phyloP scores from a whole-genome alignment of 73 alveolate species.

The Uronychia binucleata region DNA sequence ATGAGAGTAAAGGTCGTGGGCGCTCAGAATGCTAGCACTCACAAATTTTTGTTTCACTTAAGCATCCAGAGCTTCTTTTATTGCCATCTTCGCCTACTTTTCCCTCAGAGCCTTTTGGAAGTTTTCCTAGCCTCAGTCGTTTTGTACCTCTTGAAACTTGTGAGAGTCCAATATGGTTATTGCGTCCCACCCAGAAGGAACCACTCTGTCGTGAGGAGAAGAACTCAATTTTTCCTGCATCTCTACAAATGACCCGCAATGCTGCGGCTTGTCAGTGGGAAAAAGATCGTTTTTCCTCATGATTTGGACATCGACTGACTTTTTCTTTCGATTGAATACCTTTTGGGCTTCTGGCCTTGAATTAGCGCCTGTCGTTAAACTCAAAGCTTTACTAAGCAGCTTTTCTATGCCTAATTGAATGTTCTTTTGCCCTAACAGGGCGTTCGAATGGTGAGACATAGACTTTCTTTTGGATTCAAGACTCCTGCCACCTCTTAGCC shows the following conservation, averaged over 20 bases:
- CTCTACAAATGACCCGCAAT: too few relatives aligned
- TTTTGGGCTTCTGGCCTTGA: too few relatives aligned
- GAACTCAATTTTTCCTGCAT: not conserved
- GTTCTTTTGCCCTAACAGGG: too few relatives aligned
- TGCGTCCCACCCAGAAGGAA: not conserved
- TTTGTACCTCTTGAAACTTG: not conserved
- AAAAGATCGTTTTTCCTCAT: not conserved
- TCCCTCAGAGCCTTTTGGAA: not conserved
- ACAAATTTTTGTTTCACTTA: too few relatives aligned
- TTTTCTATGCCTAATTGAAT: too few relatives aligned
- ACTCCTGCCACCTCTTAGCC: too few relatives aligned
- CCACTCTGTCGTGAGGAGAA: not conserved
- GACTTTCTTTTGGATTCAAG: too few relatives aligned
- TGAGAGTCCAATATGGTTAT: not conserved
- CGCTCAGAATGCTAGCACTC: not conserved
- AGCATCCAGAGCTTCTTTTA: not conserved
- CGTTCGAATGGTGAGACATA: too few relatives aligned
- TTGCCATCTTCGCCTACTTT: not conserved
- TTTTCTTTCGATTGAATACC: too few relatives aligned
- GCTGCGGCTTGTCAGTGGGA: not conserved
- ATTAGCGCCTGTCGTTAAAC: too few relatives aligned
- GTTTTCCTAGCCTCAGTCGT: not conserved
- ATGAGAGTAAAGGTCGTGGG: not conserved
- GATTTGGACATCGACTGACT: not conserved
- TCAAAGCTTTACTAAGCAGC: too few relatives aligned